Conservation (phyloP, 495 filamentous ascomycete genomes). For the Staphylotrichum tortipilum region DNA sequence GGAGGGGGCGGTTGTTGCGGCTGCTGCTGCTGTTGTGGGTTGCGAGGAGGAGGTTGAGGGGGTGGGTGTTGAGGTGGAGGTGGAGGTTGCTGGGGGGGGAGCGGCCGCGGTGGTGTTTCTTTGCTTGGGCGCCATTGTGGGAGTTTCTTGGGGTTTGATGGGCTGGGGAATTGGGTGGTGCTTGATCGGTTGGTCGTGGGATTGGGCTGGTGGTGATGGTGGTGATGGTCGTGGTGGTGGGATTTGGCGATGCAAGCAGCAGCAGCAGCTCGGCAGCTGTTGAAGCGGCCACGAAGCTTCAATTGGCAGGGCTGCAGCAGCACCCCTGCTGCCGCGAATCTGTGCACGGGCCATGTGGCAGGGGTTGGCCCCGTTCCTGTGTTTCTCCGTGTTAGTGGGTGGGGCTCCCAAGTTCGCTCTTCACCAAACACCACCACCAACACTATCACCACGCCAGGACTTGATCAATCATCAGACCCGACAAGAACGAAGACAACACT, state of each 20-base stretch:
- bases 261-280: slow-evolving; percentile 8
- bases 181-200: neutral
- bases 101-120: slow-evolving; percentile 13
- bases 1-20: neutral
- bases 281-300: slow-evolving; percentile 32
- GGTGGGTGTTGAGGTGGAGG: no score
- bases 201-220: neutral
- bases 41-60: no score
- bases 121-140: slow-evolving; percentile 31
- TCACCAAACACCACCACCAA: no score
- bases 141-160: neutral
- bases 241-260: neutral
- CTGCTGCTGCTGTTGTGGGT: neutral
- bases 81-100: slow-evolving; percentile 7
- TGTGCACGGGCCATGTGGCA: neutral
- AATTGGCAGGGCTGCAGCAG: slow-evolving; percentile 15
- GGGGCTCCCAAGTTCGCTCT: no score
- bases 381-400: no score
- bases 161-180: neutral
- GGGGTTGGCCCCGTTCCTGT: no score
- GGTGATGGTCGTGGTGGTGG: neutral
- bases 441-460: no score
- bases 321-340: neutral
- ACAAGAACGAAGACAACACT: no score
- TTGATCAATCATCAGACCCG: no score